Evolutionary conservation across 2,329 filamentous ascomycete genomes (phyloP).

Genomic region (Colletotrichum tamarilloi): DNA sequence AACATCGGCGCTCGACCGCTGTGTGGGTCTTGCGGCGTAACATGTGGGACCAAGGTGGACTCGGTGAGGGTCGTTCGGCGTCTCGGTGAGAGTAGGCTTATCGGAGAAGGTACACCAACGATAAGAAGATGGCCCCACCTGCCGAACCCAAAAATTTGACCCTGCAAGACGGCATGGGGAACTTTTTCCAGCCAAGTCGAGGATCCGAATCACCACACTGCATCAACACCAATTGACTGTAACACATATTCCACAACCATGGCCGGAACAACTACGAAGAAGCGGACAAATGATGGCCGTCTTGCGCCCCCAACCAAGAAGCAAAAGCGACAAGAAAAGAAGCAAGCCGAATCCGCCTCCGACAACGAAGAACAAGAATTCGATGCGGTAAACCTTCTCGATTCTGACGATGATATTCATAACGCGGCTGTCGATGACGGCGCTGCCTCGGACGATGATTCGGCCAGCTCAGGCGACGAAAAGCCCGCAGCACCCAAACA

Average conservation of each 20-base stretch:
- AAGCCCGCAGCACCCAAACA: constrained; percentile 44
- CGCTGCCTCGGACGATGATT: constrained; percentile 49
- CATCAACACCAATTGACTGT: not conserved
- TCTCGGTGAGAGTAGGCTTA: not conserved
- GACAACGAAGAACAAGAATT: constrained; percentile 56
- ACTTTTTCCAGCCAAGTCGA: constrained; percentile 9
- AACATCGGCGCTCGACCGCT: not conserved
- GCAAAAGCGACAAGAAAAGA: constrained; percentile 55
- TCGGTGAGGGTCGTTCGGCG: not conserved
- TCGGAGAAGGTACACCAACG: not conserved
- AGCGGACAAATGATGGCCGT: constrained; percentile 47
- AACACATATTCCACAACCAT: constrained; percentile 30
- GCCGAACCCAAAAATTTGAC: constrained; percentile 31
- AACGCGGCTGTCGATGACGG: constrained; percentile 64
- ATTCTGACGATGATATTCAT: constrained; percentile 68
- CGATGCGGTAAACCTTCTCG: constrained; percentile 63
- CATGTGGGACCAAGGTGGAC: not conserved
- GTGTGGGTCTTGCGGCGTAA: not conserved
- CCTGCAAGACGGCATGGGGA: not conserved
- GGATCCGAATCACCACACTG: not conserved
- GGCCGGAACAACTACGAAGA: constrained; percentile 45
- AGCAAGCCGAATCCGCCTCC: constrained; percentile 65
- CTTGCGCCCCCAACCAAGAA: constrained; percentile 60
- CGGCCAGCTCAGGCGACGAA: constrained; percentile 50
- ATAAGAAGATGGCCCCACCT: constrained; percentile 20